Base-by-base conservation (phyloP, 192 early-diverging fungal species). In the Gaertneriomyces semiglobifer region DNA sequence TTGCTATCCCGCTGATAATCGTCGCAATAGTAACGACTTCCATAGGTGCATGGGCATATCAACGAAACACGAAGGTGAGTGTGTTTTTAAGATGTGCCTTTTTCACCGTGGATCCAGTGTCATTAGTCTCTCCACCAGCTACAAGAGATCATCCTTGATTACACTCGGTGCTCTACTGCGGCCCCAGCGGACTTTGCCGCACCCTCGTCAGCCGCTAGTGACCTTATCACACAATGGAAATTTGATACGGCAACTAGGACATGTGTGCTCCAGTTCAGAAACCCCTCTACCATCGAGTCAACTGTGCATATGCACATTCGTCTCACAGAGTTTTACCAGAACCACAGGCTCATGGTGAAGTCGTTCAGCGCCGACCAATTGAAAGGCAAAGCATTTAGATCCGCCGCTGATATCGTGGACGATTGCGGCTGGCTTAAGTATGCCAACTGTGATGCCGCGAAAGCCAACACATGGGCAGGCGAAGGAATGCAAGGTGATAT, bases 281-380 rank as follows among this genome's bases (percentile, higher is more conserved):
- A 93, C 86, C 54, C 72, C 0, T 79, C 79, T 53, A 70, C 78
- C 39, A 71, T 98, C 73, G 81, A 81, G 43, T 66, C 87, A 4
- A 90, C 90, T 5, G 89, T 98, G 62, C 98, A 86, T 69, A 63
- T 99, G 55, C 98, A 98, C 78, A 93, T 95, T 68, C 82, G 91
- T 59, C 85, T 99, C 59, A 94, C 93, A 43, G 95, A 96, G 76
- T 98, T 98, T 74, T 98, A 96, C 74, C 97, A 99, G 74, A 99
- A 99, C 79, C 94, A 99, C 68, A 86, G 97, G 45, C 86, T 88
- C 54, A 98, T 98, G 69, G 92, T 96, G 33, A 92, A 93, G 68
- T 90, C 88, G 74, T 85, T 91, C 65, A 88, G 90, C 69, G 75
- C 85, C 44, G 83, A 88, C 58, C 96, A 99, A 73, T 84, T 99